Evolutionary conservation across 306 rosid genomes (phyloP).

Genomic region (Dicorynia guianensis): DNA sequence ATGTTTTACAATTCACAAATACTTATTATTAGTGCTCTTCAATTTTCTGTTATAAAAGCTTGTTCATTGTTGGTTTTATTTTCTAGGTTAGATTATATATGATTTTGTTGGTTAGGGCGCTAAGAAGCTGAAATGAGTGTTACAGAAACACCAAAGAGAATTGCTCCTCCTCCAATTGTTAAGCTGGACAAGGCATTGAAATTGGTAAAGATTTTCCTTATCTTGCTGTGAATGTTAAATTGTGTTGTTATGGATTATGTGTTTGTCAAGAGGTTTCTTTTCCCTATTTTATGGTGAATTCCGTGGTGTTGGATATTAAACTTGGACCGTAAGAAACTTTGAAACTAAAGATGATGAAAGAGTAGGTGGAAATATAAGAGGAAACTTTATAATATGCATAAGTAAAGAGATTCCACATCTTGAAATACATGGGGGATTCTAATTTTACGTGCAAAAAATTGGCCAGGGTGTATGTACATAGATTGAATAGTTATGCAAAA

Average conservation of each 20-base stretch:
- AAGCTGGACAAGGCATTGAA: slow-evolving; percentile 72
- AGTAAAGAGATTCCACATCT: not conserved
- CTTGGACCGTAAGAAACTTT: no score
- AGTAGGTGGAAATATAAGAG: no score
- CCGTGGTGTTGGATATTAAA: slow-evolving; percentile 2
- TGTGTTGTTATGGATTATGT: slow-evolving; percentile 2
- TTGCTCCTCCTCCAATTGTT: slow-evolving; percentile 58
- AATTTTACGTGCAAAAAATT: no score
- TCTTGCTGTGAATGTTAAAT: slow-evolving; percentile 4
- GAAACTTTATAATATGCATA: not conserved
- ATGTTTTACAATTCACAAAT: not conserved
- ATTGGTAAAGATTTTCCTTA: slow-evolving; percentile 61
- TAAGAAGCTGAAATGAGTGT: slow-evolving; percentile 59
- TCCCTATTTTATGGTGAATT: slow-evolving; percentile 8
- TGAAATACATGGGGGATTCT: not conserved
- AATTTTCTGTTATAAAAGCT: no score
- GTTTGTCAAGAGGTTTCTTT: slow-evolving; percentile 12
- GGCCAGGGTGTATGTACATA: no score
- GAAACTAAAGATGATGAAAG: no score
- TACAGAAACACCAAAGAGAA: slow-evolving; percentile 48
- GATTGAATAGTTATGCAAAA: no score
- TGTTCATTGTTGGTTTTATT: no score
- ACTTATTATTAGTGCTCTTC: not conserved
- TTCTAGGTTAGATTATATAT: not conserved
- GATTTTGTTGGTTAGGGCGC: slow-evolving; percentile 2